Conservation (phyloP, 2,329 filamentous ascomycete genomes). For the Colletotrichum agaves region DNA sequence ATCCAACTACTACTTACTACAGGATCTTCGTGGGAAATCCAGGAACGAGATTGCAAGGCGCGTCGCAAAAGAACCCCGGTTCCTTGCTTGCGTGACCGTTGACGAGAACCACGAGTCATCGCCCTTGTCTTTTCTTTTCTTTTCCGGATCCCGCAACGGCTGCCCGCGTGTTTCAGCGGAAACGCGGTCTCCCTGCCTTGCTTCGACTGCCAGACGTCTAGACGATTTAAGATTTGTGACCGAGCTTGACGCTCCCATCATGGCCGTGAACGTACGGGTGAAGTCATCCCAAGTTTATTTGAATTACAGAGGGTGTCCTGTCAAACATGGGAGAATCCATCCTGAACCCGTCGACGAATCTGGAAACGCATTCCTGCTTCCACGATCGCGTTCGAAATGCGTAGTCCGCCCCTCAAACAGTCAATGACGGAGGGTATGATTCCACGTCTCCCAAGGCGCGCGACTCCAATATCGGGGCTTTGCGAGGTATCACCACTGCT, state of each 20-base stretch:
- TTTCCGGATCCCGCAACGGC: not conserved
- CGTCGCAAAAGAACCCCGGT: slow-evolving; percentile 1
- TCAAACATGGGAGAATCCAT: no score
- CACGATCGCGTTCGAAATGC: not conserved
- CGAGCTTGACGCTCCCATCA: not conserved
- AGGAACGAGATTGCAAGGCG: not conserved
- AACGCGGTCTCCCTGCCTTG: not conserved
- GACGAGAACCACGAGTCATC: slow-evolving; percentile 24
- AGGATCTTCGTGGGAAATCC: no score
- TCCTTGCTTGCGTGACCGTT: slow-evolving; percentile 1
- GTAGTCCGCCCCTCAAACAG: not conserved
- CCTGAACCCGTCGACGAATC: no score
- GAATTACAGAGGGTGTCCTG: no score
- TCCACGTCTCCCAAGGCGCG: not conserved
- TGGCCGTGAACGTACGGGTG: no score
- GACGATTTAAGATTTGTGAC: not conserved
- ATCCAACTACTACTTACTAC: no score
- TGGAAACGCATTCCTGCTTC: no score
- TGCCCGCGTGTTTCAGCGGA: slow-evolving; percentile 27
- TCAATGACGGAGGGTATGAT: not conserved
- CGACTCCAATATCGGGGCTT: not conserved
- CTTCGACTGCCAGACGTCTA: not conserved
- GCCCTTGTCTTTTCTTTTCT: not conserved
- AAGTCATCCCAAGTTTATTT: no score
- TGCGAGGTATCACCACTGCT: no score